phyloP scores from a whole-genome alignment of 768 basidiomycete genomes.

The Pluteus cervinus region DNA sequence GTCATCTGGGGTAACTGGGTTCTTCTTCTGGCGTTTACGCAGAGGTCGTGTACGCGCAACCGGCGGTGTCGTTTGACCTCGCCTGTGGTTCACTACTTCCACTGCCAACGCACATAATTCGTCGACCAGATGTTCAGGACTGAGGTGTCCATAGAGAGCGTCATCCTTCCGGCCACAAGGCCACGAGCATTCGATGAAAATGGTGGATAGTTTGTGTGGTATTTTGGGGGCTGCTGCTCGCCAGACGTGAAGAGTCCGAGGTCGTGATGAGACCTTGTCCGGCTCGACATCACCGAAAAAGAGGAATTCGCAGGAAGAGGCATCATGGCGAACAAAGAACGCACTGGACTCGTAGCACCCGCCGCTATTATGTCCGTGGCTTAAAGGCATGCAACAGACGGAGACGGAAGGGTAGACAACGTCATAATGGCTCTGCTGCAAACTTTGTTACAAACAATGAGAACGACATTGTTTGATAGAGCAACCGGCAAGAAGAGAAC shows the following conservation, averaged over 20 bases:
- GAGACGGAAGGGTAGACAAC: constrained; percentile 50
- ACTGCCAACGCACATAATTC: constrained; percentile 69
- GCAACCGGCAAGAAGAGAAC: constrained; percentile 17
- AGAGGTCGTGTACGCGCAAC: constrained; percentile 21
- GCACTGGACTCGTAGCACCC: constrained; percentile 73
- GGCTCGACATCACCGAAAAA: constrained; percentile 97
- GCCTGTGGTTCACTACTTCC: constrained; percentile 51
- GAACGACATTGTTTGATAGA: no score
- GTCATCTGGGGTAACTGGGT: constrained; percentile 34
- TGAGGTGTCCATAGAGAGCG: constrained; percentile 80
- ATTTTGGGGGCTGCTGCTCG: constrained; percentile 73
- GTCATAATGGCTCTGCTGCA: no score
- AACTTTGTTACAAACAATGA: no score
- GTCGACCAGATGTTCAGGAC: constrained; percentile 68
- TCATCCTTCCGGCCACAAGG: constrained; percentile 64
- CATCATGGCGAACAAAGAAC: constrained; percentile 75
- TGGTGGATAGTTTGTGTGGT: constrained; percentile 56
- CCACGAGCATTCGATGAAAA: constrained; percentile 96
- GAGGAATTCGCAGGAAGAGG: constrained; percentile 62
- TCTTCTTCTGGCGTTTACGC: constrained; percentile 33
- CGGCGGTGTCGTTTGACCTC: constrained; percentile 12
- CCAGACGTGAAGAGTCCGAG: constrained; percentile 73
- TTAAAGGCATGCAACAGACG: constrained; percentile 61
- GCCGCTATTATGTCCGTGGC: constrained; percentile 56
- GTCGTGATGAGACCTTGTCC: constrained; percentile 57